Evolutionary conservation across 345 rosid genomes (phyloP), one percentile per base, ranked within the genome.

Genomic region (Microcos paniculata): DNA sequence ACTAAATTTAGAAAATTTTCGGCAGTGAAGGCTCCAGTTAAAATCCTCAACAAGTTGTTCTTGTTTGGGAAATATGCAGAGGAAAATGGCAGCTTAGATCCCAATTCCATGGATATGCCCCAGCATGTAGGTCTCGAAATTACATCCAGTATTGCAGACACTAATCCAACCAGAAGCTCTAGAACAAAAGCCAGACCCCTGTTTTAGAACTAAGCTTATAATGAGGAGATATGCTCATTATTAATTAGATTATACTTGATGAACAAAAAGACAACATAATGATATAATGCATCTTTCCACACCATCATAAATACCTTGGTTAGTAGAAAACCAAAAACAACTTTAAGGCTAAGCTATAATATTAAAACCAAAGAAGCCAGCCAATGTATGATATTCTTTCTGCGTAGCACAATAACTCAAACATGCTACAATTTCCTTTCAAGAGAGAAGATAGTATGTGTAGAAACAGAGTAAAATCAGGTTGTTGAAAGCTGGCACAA

Each of bases 101-200:
- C 92, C 73, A 82, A 66, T 70, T 88, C 92, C 83, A 85, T 13
- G 13, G 91, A 70, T 72, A 92, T 74, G 78, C 91, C 91, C 94
- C 98, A 92, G 83, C 81, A 71, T 26, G 84, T 76, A 55, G 97
- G 97, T 84, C 89, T 88, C 58, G 90, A 82, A 57, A 89, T 76
- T 46, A 83, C 75, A 74, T 92, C 93, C 79, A 87, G 56, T 49
- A 85, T 76, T 70, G 84, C 82, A 14, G 77, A 63, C 46, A 84
- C 93, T 82, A 94, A 82, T 55, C 81, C 88, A 68, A 71, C 84
- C 68, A 88, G 75, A 73, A 92, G 77, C 16, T 92, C 90, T 69
- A 92, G 83, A 57, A 94, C 74, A 11, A 81, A 83, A 72, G 81
- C 74, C 76, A 87, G 79, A 75, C 96, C 98, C 88, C 97, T 94